These are phyloP conservation scores for Talaromyces islandicus DNA, from an alignment of 2,329 filamentous ascomycete species.

Conservation along the genomic window DNA sequence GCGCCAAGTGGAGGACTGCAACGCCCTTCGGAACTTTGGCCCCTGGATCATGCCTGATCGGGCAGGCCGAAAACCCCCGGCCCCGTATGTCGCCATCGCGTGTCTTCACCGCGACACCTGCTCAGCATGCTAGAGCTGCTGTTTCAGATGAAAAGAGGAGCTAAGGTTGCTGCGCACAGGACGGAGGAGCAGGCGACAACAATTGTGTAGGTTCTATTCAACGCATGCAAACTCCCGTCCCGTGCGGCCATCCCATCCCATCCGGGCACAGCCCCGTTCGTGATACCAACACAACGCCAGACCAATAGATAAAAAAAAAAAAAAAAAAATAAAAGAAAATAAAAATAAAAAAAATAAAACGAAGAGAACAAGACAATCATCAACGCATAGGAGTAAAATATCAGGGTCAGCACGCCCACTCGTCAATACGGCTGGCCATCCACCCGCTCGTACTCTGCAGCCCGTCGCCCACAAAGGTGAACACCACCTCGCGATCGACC, in stretches of 20 bases:
- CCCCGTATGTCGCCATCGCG: neutral
- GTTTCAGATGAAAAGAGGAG: too few species aligned
- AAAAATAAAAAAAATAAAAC: too few species aligned
- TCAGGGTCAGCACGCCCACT: slow-evolving; percentile 1
- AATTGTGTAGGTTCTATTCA: neutral
- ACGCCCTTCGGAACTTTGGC: neutral
- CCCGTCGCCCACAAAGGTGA: neutral
- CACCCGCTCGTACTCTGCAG: slow-evolving; percentile 21
- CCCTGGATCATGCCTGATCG: neutral
- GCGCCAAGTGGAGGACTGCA: neutral
- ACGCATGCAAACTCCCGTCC: neutral
- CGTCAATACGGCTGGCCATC: slow-evolving; percentile 11
- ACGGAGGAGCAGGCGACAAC: neutral
- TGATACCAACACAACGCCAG: neutral
- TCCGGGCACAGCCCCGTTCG: too few species aligned
- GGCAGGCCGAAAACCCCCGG: neutral
- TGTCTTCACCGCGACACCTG: neutral
- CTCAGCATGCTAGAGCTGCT: neutral
- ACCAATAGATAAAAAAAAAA: too few species aligned
- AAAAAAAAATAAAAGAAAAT: too few species aligned
- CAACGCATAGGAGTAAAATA: neutral
- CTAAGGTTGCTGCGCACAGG: too few species aligned
- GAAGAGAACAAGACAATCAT: neutral
- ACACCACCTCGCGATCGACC: neutral
- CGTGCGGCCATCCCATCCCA: too few species aligned